A percentile compares a stretch with the other conserved stretches of the same genome.
phyloP scores from a whole-genome alignment of 441 rosid species.

The Erysimum cheiri region DNA sequence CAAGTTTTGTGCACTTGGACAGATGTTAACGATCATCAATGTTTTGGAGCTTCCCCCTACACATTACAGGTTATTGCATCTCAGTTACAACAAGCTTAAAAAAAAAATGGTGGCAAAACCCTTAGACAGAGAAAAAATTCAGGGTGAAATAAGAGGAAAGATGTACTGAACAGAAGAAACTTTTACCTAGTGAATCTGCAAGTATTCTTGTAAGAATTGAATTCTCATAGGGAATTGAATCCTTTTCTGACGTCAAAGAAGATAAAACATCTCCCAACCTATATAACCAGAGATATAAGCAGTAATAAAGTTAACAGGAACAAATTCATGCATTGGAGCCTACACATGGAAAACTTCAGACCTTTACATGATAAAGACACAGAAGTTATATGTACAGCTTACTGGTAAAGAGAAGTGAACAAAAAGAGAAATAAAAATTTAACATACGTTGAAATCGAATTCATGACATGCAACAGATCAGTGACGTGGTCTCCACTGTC shows the following conservation, averaged over 20 bases:
- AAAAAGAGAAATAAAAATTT: conserved; percentile 27
- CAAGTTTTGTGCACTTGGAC: conserved; percentile 75
- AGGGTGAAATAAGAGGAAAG: conserved; percentile 15
- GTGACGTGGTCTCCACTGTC: conserved; percentile 95
- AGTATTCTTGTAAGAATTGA: conserved; percentile 86
- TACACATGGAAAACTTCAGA: background rate
- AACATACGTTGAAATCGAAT: conserved; percentile 95
- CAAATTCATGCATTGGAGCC: conserved; percentile 8
- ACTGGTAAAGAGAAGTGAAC: conserved; percentile 15
- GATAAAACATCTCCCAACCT: conserved; percentile 99
- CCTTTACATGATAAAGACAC: conserved; percentile 3
- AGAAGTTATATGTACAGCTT: conserved; percentile 23
- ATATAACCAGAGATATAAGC: conserved; percentile 41
- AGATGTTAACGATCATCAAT: conserved; percentile 81
- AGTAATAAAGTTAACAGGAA: conserved; percentile 33
- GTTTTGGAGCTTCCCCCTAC: conserved; percentile 91
- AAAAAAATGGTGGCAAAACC: background rate
- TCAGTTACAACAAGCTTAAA: conserved; percentile 22
- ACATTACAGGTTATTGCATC: conserved; percentile 28
- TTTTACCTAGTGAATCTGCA: conserved; percentile 86
- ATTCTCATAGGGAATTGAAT: conserved; percentile 81
- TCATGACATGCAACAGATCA: conserved; percentile 92
- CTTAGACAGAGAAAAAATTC: background rate
- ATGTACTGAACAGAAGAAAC: background rate
- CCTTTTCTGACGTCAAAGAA: conserved; percentile 83